Evolutionary conservation across 2,329 filamentous ascomycete genomes (phyloP), one percentile per base, ranked within the genome.

Genomic region (Pseudocercospora crystallina): DNA sequence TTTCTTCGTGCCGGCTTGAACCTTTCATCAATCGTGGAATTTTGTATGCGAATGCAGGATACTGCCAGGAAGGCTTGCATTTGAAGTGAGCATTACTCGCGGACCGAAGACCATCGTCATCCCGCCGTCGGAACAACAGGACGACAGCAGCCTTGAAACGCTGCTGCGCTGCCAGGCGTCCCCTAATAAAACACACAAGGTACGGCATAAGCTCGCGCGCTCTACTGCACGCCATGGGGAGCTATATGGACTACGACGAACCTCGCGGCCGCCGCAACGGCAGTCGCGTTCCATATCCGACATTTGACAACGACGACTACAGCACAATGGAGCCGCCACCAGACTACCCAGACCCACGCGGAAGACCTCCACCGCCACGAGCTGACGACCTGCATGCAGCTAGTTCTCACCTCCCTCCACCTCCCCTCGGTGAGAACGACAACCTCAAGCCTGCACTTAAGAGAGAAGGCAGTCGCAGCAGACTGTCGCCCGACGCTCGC

Each of bases 381-480:
- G 42, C 36, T 20, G 34, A 41, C 31, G 38, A 43, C 37, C 42
- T 43, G 41, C 37, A 47, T 51, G 47, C 44, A 49, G 40, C 40
- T 41, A 26, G 30, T 17, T 43, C 34, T 39, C 45, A 58, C 39
- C 50, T 66, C 8, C 65, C 65, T 31, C 60, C 64, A 14, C 66
- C 66, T 26, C 65, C 66, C 15, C 54, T 68, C 41, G 65, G 65
- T 47, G 63, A 62, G n/a, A 58, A 57, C 14, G 20, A 26, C 20
- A 26, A 26, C 20, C 51, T 64, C 15, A 62, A 61, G 47, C 49
- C 58, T 34, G 65, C 65, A n/a, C 43, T 67, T 44, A 67, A 66
- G 49, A 58, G 65, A 35, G 61, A 65, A 47, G 65, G 64, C 54
- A 62, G 60, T 54, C 61, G 65, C 38, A 62, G 49, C 49, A 62